phyloP scores from a whole-genome alignment of 1,284 basidiomycete genomes.

The Trichosporon ovoides region DNA sequence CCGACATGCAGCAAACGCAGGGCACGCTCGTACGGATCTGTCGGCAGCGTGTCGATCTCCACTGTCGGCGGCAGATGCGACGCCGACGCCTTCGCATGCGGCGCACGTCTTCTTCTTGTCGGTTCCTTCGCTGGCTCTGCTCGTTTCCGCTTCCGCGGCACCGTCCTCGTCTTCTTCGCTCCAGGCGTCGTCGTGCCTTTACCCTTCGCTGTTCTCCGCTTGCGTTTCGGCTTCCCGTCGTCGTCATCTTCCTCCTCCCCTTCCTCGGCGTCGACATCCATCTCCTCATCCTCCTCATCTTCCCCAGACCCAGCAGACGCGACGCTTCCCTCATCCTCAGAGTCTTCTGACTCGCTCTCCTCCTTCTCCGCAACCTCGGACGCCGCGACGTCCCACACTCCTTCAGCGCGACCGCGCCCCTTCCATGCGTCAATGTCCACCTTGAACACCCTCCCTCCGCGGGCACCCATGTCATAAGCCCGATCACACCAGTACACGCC shows the following conservation, averaged over 20 bases:
- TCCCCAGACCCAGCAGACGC: not conserved
- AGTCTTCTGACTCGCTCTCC: conserved; percentile 15
- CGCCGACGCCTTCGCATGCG: conserved; percentile 36
- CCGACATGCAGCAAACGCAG: conserved; percentile 90
- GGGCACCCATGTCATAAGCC: conserved; percentile 45
- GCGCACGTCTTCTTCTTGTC: conserved; percentile 17
- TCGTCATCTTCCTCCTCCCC: conserved; percentile 13
- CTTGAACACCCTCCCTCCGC: conserved; percentile 40
- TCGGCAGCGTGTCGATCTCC: conserved; percentile 52
- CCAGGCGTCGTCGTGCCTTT: conserved; percentile 1
- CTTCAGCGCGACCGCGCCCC: conserved; percentile 29
- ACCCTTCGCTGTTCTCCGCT: not conserved
- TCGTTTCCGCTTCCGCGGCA: conserved; percentile 13
- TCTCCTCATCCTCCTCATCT: conserved; percentile 20
- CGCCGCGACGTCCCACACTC: conserved; percentile 29
- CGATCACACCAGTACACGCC: conserved; percentile 45
- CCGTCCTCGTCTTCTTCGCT: conserved; percentile 7
- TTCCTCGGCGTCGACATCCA: conserved; percentile 13
- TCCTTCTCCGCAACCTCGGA: conserved; percentile 20
- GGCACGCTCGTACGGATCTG: conserved; percentile 73
- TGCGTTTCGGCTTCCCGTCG: conserved; percentile 10
- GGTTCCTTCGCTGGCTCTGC: conserved; percentile 5
- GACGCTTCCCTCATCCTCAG: conserved; percentile 15
- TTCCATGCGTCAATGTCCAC: conserved; percentile 45
- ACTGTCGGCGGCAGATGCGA: conserved; percentile 31